These are phyloP conservation scores for Penicillium sp. DNA, from an alignment of 2,329 filamentous ascomycete species.

Conservation along the genomic window DNA sequence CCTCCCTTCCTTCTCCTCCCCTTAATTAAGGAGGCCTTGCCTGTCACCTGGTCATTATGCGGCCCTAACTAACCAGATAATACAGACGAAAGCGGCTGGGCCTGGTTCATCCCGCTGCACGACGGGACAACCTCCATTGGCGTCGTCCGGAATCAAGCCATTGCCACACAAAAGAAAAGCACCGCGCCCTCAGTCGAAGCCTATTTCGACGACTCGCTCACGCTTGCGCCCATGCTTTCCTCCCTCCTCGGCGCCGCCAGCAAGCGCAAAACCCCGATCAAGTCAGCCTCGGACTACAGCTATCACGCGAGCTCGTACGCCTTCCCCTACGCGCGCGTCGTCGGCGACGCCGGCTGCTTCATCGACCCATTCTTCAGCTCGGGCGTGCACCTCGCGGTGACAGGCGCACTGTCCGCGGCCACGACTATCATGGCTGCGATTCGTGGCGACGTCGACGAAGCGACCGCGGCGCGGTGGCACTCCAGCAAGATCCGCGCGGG, in stretches of 20 bases:
- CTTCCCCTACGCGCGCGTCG: not conserved
- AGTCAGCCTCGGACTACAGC: not conserved
- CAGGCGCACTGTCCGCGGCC: slow-evolving; percentile 52
- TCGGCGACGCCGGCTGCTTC: slow-evolving; percentile 53
- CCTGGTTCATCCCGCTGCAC: slow-evolving; percentile 57
- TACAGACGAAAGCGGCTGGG: slow-evolving; percentile 56
- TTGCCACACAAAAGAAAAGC: not conserved
- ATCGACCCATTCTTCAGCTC: slow-evolving; percentile 58
- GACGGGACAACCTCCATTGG: slow-evolving; percentile 40
- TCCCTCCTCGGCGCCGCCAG: not conserved
- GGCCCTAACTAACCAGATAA: no score
- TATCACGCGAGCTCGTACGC: not conserved
- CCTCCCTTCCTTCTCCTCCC: no score
- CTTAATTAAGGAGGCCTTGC: not conserved
- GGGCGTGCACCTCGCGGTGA: slow-evolving; percentile 53
- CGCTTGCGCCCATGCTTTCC: not conserved
- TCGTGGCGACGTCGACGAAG: slow-evolving; percentile 46
- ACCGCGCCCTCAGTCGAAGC: not conserved
- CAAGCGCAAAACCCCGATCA: not conserved
- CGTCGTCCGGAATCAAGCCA: slow-evolving; percentile 2
- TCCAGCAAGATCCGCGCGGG: slow-evolving; percentile 50
- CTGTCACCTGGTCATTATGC: no score
- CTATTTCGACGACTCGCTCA: not conserved
- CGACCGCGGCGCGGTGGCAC: slow-evolving; percentile 47
- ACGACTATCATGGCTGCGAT: slow-evolving; percentile 49